phyloP scores from a whole-genome alignment of 306 rosid species.

The Castanea mollissima region DNA sequence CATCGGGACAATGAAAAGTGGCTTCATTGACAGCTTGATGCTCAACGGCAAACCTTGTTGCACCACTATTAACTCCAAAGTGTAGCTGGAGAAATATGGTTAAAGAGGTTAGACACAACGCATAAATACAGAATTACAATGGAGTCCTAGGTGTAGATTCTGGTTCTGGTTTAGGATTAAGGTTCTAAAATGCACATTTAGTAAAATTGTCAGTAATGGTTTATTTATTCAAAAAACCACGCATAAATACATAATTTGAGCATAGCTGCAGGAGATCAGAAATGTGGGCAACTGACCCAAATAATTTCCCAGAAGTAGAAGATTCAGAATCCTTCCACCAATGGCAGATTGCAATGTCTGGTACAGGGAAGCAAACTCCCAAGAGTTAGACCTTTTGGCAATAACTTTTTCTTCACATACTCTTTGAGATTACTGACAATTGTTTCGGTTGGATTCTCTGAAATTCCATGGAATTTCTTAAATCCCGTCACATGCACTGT shows the following conservation, averaged over 20 bases:
- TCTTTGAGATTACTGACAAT: slow-evolving; percentile 58
- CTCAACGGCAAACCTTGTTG: slow-evolving; percentile 85
- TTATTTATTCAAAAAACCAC: not conserved
- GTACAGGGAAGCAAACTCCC: slow-evolving; percentile 57
- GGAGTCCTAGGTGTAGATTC: not conserved
- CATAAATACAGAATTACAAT: not conserved
- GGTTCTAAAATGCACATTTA: not conserved
- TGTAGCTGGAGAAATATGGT: slow-evolving; percentile 56
- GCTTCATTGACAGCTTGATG: slow-evolving; percentile 96
- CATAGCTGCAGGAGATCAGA: not conserved
- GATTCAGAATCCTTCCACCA: slow-evolving; percentile 48
- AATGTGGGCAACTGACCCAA: slow-evolving; percentile 57
- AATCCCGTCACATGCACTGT: slow-evolving; percentile 87
- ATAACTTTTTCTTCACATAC: slow-evolving; percentile 66
- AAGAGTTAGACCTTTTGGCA: slow-evolving; percentile 70
- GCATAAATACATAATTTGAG: not conserved
- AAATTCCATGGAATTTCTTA: slow-evolving; percentile 95
- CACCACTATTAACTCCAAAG: slow-evolving; percentile 95
- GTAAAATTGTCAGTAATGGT: too few species aligned
- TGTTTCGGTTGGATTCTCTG: slow-evolving; percentile 85
- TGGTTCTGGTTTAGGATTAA: not conserved
- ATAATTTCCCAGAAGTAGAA: slow-evolving; percentile 52
- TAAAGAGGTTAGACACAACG: slow-evolving; percentile 9
- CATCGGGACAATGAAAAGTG: slow-evolving; percentile 92
- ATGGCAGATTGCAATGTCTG: slow-evolving; percentile 67